Evolutionary conservation across 1,139 yeast species (phyloP).

Genomic region (Magnusiomyces starmeri): DNA sequence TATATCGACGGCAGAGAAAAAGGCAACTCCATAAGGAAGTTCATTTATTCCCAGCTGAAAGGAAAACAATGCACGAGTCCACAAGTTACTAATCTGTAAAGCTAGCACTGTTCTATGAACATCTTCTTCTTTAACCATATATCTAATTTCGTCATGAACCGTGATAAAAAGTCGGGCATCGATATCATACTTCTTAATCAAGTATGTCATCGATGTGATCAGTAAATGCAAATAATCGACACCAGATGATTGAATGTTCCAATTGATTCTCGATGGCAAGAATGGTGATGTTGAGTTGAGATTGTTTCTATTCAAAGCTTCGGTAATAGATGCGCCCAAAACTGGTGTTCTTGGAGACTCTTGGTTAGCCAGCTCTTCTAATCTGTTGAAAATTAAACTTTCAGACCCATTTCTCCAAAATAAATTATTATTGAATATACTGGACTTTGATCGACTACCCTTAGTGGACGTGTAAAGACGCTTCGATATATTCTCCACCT

Average conservation of each 20-base stretch:
- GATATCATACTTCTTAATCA: constrained; percentile 56
- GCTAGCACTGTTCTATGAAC: constrained; percentile 70
- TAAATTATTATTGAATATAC: constrained; percentile 26
- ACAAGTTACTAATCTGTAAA: constrained; percentile 78
- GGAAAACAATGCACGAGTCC: constrained; percentile 96
- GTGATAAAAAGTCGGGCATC: constrained; percentile 78
- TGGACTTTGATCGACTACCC: constrained; percentile 45
- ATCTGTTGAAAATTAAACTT: constrained; percentile 78
- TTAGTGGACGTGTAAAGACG: constrained; percentile 74
- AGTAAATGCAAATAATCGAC: constrained; percentile 89
- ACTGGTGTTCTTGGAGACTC: constrained; percentile 86
- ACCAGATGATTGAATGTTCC: constrained; percentile 98
- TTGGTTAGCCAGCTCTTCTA: constrained; percentile 81
- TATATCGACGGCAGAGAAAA: constrained; percentile 88
- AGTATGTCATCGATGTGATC: constrained; percentile 81
- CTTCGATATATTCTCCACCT: constrained; percentile 63
- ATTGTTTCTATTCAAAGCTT: constrained; percentile 63
- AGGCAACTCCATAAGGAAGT: constrained; percentile 91
- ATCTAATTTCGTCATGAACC: constrained; percentile 93
- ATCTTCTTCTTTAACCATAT: constrained; percentile 66
- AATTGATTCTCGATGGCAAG: constrained; percentile 85
- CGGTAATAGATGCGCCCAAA: constrained; percentile 87
- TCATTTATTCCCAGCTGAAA: constrained; percentile 86
- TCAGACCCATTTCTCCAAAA: constrained; percentile 93
- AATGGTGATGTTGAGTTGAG: constrained; percentile 54